phyloP scores from a whole-genome alignment of 78 protist genomes.

The Pigoraptor vietnamica region DNA sequence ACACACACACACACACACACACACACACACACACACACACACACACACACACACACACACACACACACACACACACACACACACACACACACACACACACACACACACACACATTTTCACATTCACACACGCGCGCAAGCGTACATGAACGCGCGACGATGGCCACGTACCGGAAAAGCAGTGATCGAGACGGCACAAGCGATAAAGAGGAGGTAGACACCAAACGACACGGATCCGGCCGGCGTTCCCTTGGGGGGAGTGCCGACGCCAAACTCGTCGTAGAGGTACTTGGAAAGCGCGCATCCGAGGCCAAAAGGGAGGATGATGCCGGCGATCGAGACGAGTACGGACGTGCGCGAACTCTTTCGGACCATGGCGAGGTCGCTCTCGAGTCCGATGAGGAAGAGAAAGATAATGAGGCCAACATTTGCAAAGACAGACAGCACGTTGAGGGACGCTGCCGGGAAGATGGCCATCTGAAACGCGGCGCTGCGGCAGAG shows the following conservation, averaged over 20 bases:
- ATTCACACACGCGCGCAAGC: too few relatives aligned
- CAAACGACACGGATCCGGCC: not conserved
- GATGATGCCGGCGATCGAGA: constrained; percentile 28
- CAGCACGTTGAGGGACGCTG: not conserved
- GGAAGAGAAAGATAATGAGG: constrained; percentile 52
- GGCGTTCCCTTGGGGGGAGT: too few relatives aligned
- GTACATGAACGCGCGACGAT: too few relatives aligned
- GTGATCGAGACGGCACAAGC: constrained; percentile 60
- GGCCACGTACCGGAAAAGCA: constrained; percentile 52
- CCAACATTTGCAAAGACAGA: constrained; percentile 55
- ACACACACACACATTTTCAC: too few relatives aligned
- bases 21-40: too few relatives aligned
- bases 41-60: too few relatives aligned
- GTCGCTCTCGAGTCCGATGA: constrained; percentile 61
- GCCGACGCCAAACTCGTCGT: not conserved
- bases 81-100: too few relatives aligned
- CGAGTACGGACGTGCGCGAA: constrained; percentile 18
- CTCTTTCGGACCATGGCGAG: constrained; percentile 24
- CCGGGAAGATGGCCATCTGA: not conserved
- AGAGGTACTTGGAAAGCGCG: not conserved
- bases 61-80: too few relatives aligned
- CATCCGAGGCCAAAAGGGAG: constrained; percentile 49
- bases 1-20: too few relatives aligned
- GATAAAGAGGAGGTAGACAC: constrained; percentile 39
- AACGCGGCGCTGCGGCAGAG: not conserved